Evolutionary conservation across 202 grass and related monocot genomes (phyloP), one percentile per base, ranked within the genome.

Genomic region (Eragrostis tef): DNA sequence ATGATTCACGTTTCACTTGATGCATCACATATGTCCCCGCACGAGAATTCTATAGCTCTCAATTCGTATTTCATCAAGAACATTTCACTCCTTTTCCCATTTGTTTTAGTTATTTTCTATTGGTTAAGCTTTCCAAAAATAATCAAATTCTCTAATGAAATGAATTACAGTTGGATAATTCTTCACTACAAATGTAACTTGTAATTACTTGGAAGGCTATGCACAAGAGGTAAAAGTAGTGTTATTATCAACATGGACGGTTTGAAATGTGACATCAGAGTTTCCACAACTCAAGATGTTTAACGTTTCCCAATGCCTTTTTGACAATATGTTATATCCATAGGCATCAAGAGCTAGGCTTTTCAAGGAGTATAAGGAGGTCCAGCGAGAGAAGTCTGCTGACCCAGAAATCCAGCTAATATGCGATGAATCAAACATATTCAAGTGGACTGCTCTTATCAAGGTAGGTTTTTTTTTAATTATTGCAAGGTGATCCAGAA

Each of bases 371-470:
- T 96, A 92, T 39, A 99, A 96, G 84, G 97, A 99, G 73, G 89
- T 99, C 41, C 95, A 95, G 70, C 65, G 90, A 78, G 95, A 98
- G 81, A 98, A 93, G 83, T 85, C 86, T 57, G 92, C 87, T 20
- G 93, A 99, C 63, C 97, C 97, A 31, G 97, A 99, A 92, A 99
- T 99, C 81, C 93, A 94, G 64, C 87, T 99, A 84, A 85, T 93
- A 8, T 99, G 97, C 74, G 97, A 96, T 54, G 97, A 99, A 87
- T 89, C 91, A 42, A 99, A 96, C 64, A 96, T 99, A 83, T 99
- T 93, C 87, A 99, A 99, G 68, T 99, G 97, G 97, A 99, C 91
- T 82, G 93, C 97, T 90, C 83, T 96, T 46, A 89, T 99, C 36
- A 99, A 96, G 90, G 95, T 91, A 66, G 41, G 3, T 58, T 11